Percentiles rank a stretch among this genome's conserved stretches.
These are phyloP conservation scores for Arabidopsis lyrata DNA, from an alignment of 441 rosid genomes.

Conservation along the genomic window DNA sequence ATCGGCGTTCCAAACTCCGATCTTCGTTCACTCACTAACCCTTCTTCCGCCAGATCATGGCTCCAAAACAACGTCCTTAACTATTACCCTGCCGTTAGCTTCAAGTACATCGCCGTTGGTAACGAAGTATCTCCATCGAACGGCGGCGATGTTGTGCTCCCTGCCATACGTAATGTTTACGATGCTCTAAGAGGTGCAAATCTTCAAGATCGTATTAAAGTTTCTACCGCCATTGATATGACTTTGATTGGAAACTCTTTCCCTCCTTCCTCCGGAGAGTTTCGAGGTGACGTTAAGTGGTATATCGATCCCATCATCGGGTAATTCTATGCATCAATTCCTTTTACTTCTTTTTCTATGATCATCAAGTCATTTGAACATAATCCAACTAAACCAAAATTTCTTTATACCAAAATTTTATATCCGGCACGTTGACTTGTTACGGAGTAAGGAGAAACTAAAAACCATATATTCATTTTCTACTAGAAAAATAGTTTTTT, in stretches of 20 bases:
- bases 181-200: conserved; percentile 50
- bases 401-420: too few species aligned
- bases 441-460: too few species aligned
- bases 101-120: conserved; percentile 63
- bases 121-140: conserved; percentile 55
- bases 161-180: conserved; percentile 55
- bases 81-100: conserved; percentile 50
- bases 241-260: conserved; percentile 57
- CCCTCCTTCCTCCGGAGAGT: conserved; percentile 63
- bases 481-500: too few species aligned
- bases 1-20: conserved; percentile 58
- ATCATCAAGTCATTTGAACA: too few species aligned
- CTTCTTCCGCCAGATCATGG: conserved; percentile 54
- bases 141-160: conserved; percentile 48
- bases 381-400: too few species aligned
- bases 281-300: conserved; percentile 51
- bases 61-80: conserved; percentile 51
- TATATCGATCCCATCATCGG: conserved; percentile 55
- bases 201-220: conserved; percentile 54
- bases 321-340: conserved; percentile 1
- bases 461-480: too few species aligned
- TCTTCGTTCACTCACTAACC: conserved; percentile 49
- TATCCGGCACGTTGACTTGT: too few species aligned
- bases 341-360: too few species aligned
- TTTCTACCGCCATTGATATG: conserved; percentile 58